Conservation (phyloP, 108 stramenopile genomes). For the Chaetoceros tenuissimus region DNA sequence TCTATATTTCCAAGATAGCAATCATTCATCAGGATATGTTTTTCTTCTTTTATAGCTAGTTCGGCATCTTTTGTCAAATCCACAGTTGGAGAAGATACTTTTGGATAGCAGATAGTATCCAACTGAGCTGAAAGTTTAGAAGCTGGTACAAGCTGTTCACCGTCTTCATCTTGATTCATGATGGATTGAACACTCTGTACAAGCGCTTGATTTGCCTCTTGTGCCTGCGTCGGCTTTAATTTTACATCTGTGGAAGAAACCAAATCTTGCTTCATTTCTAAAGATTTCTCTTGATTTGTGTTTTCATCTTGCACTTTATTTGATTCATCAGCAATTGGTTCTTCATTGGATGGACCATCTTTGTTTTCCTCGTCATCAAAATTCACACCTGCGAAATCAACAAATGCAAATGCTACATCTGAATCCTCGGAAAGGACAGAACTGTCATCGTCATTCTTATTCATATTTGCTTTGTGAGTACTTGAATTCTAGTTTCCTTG, state of each 20-base stretch:
- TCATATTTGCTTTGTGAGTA: background rate
- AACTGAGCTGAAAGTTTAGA: background rate
- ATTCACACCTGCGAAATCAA: slow-evolving; percentile 63
- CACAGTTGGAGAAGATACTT: background rate
- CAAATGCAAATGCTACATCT: slow-evolving; percentile 44
- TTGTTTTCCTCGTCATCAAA: slow-evolving; percentile 35
- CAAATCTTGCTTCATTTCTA: background rate
- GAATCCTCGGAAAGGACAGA: slow-evolving; percentile 13
- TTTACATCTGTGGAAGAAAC: too few relatives aligned
- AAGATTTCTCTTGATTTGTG: background rate
- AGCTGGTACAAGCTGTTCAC: background rate
- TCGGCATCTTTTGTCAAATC: slow-evolving; percentile 6
- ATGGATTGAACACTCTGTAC: background rate
- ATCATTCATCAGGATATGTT: slow-evolving; percentile 14
- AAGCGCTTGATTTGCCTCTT: background rate
- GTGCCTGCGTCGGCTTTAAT: background rate
- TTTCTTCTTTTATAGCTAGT: slow-evolving; percentile 14
- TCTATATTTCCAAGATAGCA: background rate
- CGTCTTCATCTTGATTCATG: background rate
- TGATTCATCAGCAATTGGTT: background rate
- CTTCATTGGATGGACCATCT: slow-evolving; percentile 4
- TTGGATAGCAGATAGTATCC: background rate
- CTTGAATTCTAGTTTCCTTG: too few relatives aligned
- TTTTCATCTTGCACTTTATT: background rate
- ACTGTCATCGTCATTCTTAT: background rate